Base-by-base conservation (phyloP, 257 asterid species). In the Nicotiana otophora region DNA sequence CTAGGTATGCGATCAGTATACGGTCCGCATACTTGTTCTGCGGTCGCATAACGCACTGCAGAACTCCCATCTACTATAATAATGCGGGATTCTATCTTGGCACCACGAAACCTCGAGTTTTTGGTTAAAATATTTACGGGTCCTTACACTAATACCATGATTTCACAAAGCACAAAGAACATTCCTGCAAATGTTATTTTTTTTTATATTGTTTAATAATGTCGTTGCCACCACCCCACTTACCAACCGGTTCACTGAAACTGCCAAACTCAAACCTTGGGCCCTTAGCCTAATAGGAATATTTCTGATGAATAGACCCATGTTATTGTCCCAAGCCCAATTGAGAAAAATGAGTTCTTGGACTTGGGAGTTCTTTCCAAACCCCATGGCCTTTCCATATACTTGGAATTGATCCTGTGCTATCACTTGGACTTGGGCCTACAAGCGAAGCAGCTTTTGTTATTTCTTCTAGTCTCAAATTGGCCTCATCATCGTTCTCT, bases 311-410 rank as follows among this genome's bases (percentile, higher is more conserved):
- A 88, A 86, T 94, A 93, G 1, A 94, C 98, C 98, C 98, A 93
- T 0, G 98, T 94, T 3, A 94, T 88, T 14, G 98, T 97, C 83
- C 98, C 97, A 72, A 93, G 94, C 88, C 98, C 98, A 51, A 94
- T 93, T 0, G 98, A 94, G 87, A 93, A 94, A 83, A 94, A 94
- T 1, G 97, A 94, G 0, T n/a, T n/a, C 93, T 55, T 0, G 98
- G 98, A 36, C 82, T 20, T 48, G 93, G 82, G 3, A 94, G 85
- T 84, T 94, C 93, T 77, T 68, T 87, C 98, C 97, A 94, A 0
- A 89, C 93, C 0, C 97, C 93, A 30, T 88, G 89, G 20, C 96
- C 96, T 6, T 61, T 57, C 91, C 88, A 90, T 20, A 75, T 58
- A 10, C 81, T 36, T 15, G 83, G 31, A 72, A 33, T 67, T 7